phyloP scores from a whole-genome alignment of 768 basidiomycete species.

The Pisolithus sp. region DNA sequence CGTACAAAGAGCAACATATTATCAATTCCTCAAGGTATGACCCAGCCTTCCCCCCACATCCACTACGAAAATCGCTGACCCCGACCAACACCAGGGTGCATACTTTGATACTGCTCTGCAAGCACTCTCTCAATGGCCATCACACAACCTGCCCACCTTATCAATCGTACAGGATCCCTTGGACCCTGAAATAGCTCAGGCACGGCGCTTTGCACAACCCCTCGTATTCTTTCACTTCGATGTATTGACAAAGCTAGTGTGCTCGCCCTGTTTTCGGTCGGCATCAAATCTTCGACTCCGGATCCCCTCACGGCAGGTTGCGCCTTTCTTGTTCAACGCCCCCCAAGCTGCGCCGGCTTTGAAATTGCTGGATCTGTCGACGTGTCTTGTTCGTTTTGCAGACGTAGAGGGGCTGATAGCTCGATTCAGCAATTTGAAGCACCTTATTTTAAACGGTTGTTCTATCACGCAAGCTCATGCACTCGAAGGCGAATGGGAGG shows the following conservation, averaged over 20 bases:
- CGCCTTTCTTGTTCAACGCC: conserved; percentile 31
- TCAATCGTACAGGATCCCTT: conserved; percentile 67
- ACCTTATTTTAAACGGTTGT: conserved; percentile 70
- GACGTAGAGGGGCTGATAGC: conserved; percentile 52
- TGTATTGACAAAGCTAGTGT: conserved; percentile 41
- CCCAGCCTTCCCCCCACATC: background rate
- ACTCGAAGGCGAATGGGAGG: conserved; percentile 50
- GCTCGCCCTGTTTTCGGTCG: conserved; percentile 35
- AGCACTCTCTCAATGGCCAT: conserved; percentile 60
- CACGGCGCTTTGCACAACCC: conserved; percentile 67
- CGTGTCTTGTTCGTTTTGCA: conserved; percentile 47
- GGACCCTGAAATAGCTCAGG: conserved; percentile 32
- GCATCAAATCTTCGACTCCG: conserved; percentile 60
- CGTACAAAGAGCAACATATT: conserved; percentile 70
- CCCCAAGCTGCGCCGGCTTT: conserved; percentile 37
- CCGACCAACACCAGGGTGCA: conserved; percentile 45
- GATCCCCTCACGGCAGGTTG: conserved; percentile 61
- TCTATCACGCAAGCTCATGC: conserved; percentile 44
- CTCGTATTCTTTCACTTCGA: conserved; percentile 78
- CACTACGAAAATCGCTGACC: background rate
- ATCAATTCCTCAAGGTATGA: conserved; percentile 68
- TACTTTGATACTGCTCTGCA: conserved; percentile 76
- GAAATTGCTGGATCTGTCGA: conserved; percentile 69
- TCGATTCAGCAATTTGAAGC: conserved; percentile 45
- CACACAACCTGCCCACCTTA: conserved; percentile 33